These are phyloP conservation scores for Pyricularia sp. DNA, from an alignment of 2,329 filamentous ascomycete genomes.

Conservation along the genomic window DNA sequence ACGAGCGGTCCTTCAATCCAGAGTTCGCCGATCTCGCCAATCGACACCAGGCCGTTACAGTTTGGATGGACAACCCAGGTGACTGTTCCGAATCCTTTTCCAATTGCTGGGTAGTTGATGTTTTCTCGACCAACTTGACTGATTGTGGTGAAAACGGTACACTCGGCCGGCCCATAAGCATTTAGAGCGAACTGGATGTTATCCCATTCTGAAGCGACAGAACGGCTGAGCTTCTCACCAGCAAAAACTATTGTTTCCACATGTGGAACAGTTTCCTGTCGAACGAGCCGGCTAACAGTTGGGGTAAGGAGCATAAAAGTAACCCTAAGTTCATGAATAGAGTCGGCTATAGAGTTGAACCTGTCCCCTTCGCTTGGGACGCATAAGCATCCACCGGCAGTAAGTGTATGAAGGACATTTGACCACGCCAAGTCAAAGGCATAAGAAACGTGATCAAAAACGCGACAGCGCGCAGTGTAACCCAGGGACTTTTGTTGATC, in stretches of 20 bases:
- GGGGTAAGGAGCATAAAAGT: too few species aligned
- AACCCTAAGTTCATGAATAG: too few species aligned
- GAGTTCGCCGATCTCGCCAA: too few species aligned
- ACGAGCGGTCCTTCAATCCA: not conserved
- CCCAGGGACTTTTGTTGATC: too few species aligned
- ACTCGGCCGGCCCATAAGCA: not conserved
- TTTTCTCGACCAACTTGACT: too few species aligned
- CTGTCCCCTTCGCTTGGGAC: not conserved
- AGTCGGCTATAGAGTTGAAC: too few species aligned
- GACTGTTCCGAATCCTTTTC: not conserved
- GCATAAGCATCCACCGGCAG: slow-evolving; percentile 18
- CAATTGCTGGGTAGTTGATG: not conserved
- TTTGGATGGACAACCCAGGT: not conserved
- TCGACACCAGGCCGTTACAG: not conserved
- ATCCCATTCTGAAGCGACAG: not conserved
- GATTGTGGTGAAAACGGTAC: not conserved
- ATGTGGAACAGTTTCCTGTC: too few species aligned
- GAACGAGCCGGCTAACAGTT: not conserved
- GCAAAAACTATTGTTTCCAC: not conserved
- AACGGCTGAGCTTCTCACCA: not conserved
- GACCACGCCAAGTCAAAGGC: slow-evolving; percentile 1
- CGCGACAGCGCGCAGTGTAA: too few species aligned
- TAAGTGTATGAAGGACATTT: slow-evolving; percentile 27
- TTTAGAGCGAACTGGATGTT: not conserved
- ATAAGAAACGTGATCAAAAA: not conserved